Evolutionary conservation across 1,284 basidiomycete genomes (phyloP).

Genomic region (Phaffia rhodozyma): DNA sequence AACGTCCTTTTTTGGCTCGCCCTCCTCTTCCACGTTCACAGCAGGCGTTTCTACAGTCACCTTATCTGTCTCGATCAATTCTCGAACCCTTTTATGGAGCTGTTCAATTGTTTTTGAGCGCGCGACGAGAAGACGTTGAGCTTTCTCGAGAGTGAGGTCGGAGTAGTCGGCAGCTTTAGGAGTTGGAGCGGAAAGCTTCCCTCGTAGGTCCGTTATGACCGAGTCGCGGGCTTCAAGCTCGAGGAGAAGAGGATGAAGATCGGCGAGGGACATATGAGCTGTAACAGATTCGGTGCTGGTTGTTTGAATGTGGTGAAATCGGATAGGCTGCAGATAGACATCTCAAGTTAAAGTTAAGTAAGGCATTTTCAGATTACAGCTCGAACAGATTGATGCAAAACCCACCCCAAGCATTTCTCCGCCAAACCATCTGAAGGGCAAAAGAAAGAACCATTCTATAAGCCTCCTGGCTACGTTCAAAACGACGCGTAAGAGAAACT

Average conservation of each 20-base stretch:
- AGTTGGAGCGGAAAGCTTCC: slow-evolving; percentile 16
- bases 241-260: slow-evolving; percentile 26
- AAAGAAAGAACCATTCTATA: background rate
- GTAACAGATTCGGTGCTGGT: slow-evolving; percentile 27
- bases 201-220: slow-evolving; percentile 27
- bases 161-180: background rate
- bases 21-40: too few species aligned
- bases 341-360: background rate
- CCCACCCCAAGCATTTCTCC: slow-evolving; percentile 33
- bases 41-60: too few species aligned
- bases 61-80: background rate
- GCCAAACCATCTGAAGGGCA: slow-evolving; percentile 25
- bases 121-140: slow-evolving; percentile 30
- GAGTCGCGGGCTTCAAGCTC: slow-evolving; percentile 27
- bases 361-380: background rate
- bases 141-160: slow-evolving; percentile 21
- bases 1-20: too few species aligned
- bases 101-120: slow-evolving; percentile 27
- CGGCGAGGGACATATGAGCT: slow-evolving; percentile 23
- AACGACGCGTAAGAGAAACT: slow-evolving; percentile 19
- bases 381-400: background rate
- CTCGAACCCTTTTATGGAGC: slow-evolving; percentile 24
- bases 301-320: slow-evolving; percentile 32
- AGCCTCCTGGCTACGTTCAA: slow-evolving; percentile 1
- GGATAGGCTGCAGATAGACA: slow-evolving; percentile 27